Conservation (phyloP, 345 rosid genomes). For the Jatropha curcas region DNA sequence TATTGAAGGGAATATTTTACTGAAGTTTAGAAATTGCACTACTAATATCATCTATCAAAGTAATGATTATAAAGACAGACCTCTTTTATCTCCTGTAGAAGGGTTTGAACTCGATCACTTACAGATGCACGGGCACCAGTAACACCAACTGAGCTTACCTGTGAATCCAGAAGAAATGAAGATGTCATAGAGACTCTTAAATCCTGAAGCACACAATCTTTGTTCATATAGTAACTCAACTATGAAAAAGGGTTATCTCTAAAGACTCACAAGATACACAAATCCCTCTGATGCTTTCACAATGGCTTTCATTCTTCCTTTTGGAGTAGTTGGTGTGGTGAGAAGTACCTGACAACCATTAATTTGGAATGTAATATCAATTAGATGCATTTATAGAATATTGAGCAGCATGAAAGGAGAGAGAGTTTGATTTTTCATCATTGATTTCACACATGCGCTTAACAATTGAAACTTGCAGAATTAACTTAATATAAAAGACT, state of each 20-base stretch:
- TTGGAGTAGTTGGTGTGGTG: slow-evolving; percentile 82
- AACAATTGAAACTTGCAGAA: slow-evolving; percentile 4
- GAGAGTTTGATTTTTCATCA: background rate
- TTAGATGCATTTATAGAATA: background rate
- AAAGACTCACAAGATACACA: slow-evolving; percentile 66
- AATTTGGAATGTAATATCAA: background rate
- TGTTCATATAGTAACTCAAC: slow-evolving; percentile 1
- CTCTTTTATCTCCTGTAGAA: slow-evolving; percentile 69
- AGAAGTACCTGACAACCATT: slow-evolving; percentile 57
- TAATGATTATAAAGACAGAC: slow-evolving; percentile 23
- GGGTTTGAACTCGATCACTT: slow-evolving; percentile 59
- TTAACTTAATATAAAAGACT: background rate
- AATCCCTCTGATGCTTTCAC: slow-evolving; percentile 88
- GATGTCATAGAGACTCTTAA: background rate
- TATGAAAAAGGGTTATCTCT: background rate
- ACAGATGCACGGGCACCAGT: slow-evolving; percentile 84
- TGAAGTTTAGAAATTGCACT: background rate
- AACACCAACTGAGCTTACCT: slow-evolving; percentile 91
- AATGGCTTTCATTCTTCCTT: slow-evolving; percentile 70
- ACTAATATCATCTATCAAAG: background rate
- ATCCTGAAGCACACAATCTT: background rate
- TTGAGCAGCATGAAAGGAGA: background rate
- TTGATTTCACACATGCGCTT: background rate
- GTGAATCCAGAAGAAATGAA: slow-evolving; percentile 19
- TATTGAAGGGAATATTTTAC: background rate